Base-by-base conservation (phyloP, 2,329 filamentous ascomycete genomes). In the Scytalidium sp. region DNA sequence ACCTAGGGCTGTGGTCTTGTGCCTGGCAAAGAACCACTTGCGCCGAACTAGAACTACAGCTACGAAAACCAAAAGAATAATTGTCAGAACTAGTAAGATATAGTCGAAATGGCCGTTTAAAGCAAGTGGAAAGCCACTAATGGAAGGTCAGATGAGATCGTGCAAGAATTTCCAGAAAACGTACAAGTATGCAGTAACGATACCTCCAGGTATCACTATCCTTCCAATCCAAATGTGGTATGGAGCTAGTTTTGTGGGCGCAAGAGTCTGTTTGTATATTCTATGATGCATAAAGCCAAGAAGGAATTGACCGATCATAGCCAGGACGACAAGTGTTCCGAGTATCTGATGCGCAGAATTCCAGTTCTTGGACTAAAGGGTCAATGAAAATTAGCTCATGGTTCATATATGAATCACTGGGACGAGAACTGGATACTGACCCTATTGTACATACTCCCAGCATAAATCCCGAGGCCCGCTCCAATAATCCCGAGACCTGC, bases 161-260 rank as follows among this genome's bases (percentile, higher is more conserved):
- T 7, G 21, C 40, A 43, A 47, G 29, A 36, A 8, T n/a, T 19
- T 13, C 4, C 13, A 29, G 10, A 17, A 15, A 46, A 8, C 77
- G 54, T 67, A 80, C 78, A 83, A 64, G 54, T 83, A 81, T 19
- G 72, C 78, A 54, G 85, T 84, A 48, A 77, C 58, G 15, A 80
- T 67, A 41, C 79, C 82, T 3, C 82, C 58, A 9, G 75, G 61
- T 19, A 85, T 70, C 29, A 80, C 69, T 3, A 75, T 42, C 13
- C 81, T 74, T 2, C 83, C 83, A 3, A 82, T 66, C 75, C 80
- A 81, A 19, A 79, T 65, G 64, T 86, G 83, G 20, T 78, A 67
- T 17, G 69, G 75, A 46, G 76, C 73, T 27, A 81, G 70, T 55
- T 72, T 71, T 21, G 79, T 79, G 1, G 75, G 65, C 19, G 70